Evolutionary conservation across 352 stramenopile species (phyloP).

Genomic region (Phytopythium cucurbitacearum): DNA sequence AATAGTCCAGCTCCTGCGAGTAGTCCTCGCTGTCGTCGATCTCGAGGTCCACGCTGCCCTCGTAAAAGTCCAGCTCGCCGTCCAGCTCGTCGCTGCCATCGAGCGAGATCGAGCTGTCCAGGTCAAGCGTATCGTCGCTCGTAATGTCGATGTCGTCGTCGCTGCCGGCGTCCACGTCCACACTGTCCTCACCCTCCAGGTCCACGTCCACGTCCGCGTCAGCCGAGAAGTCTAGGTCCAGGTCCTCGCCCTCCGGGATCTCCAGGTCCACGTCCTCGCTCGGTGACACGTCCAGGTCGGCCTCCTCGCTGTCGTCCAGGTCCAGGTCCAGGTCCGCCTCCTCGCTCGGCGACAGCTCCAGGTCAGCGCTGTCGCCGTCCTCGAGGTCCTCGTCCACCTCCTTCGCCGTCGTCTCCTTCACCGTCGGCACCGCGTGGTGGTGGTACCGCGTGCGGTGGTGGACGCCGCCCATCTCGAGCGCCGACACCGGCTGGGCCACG

Average conservation of each 20-base stretch:
- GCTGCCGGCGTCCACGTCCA: conserved; percentile 23
- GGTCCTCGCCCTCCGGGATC: conserved; percentile 10
- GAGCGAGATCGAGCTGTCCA: conserved; percentile 22
- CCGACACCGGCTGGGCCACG: conserved; percentile 8
- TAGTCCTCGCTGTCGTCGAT: conserved; percentile 45
- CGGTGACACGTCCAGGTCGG: conserved; percentile 10
- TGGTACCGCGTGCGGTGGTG: conserved; percentile 29
- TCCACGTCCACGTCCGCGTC: conserved; percentile 16
- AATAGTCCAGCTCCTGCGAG: conserved; percentile 42
- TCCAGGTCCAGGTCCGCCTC: conserved; percentile 18
- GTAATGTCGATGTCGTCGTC: conserved; percentile 21
- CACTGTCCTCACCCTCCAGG: conserved; percentile 15
- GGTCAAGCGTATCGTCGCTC: conserved; percentile 14
- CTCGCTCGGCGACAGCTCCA: conserved; percentile 9
- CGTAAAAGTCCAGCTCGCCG: conserved; percentile 22
- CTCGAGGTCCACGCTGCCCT: conserved; percentile 34
- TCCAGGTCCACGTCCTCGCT: conserved; percentile 14
- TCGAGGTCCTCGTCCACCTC: conserved; percentile 9
- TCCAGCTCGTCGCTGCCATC: conserved; percentile 24
- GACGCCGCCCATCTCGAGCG: conserved; percentile 22
- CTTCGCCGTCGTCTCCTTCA: conserved; percentile 5
- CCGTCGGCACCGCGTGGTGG: conserved; percentile 11
- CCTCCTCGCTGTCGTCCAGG: conserved; percentile 19
- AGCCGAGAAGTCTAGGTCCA: conserved; percentile 17
- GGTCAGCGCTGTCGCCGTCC: conserved; percentile 21